Base-by-base conservation (phyloP, 2,329 filamentous ascomycete genomes). In the Sphaerostilbella broomeana region DNA sequence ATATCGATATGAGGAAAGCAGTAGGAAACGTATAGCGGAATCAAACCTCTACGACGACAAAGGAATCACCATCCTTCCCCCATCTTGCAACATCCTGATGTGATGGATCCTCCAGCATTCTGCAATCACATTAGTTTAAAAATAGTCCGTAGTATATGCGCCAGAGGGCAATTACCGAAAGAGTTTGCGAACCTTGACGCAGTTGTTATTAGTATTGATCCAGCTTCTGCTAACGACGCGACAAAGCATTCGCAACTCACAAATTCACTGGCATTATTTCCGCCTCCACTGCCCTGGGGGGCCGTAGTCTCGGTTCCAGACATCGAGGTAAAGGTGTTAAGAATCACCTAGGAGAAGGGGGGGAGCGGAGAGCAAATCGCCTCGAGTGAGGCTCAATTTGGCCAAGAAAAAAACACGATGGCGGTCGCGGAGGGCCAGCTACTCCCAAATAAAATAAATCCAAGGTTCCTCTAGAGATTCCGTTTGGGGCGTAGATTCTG, bases 31-130 rank as follows among this genome's bases (percentile, higher is more conserved):
- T 13, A 12, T 13, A 24, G 15, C 17, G 11, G 17, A 29, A 15
- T 46, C 72, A 40, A 73, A 95, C 92, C 78, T 98, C 92, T 38
- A 97, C 72, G 35, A 98, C 94, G 43, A 98, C 90, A 58, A 98
- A 98, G 52, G 88, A 95, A 58, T 95, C 86, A 38, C 88, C 89
- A 48, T 89, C 83, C 51, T 94, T 87, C 44, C 89, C 89, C 92
- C 92, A 98, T 65, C 90, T 77, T 34, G 97, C 92, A 45, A 97
- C 89, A 45, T 84, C 83, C 53, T 89, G 81, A 62, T 98, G 94
- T 38, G 86, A 82, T 24, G 89, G 89, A 57, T 94, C 94, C 65
- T 97, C 90, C 55, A 98, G 72, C 92, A 98, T 98, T 41, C 59
- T 56, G 37, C 22, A 33, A 31, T 29, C 19, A 35, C 34, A 48